A percentile compares a stretch with the other conserved stretches of the same genome.
Conservation (phyloP, 148 eudicot genomes). For the Diospyros kaki region DNA sequence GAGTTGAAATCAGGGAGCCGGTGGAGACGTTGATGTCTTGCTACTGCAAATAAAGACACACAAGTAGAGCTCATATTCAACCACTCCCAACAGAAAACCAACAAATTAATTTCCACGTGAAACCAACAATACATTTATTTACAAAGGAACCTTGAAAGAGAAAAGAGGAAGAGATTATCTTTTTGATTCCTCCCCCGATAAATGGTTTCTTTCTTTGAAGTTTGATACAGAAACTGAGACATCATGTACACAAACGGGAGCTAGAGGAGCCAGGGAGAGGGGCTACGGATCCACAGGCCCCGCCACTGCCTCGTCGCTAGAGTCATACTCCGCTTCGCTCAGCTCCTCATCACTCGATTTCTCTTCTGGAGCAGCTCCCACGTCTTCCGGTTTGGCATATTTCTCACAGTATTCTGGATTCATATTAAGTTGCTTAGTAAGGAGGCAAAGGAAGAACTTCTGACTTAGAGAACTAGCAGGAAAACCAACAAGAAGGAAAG, state of each 20-base stretch:
- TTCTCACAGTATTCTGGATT: slow-evolving; percentile 66
- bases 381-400: slow-evolving; percentile 61
- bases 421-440: too few species aligned
- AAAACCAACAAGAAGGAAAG: too few species aligned
- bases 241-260: slow-evolving; percentile 13
- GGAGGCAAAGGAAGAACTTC: too few species aligned
- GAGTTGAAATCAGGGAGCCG: too few species aligned
- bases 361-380: slow-evolving; percentile 47
- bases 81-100: background rate
- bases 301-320: slow-evolving; percentile 58
- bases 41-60: too few species aligned
- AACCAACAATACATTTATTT: slow-evolving; percentile 11
- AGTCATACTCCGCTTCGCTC: slow-evolving; percentile 66
- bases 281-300: slow-evolving; percentile 61
- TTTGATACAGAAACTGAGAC: slow-evolving; percentile 5
- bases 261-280: background rate
- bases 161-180: slow-evolving; percentile 5
- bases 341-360: slow-evolving; percentile 71
- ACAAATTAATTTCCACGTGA: background rate
- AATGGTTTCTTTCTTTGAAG: background rate
- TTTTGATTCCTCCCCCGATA: slow-evolving; percentile 15
- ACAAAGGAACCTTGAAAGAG: background rate
- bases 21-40: too few species aligned
- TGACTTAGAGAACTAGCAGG: too few species aligned
- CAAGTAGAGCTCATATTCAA: background rate